These are phyloP conservation scores for Trichoderma endophyticum DNA, from an alignment of 2,329 filamentous ascomycete species.

Conservation along the genomic window DNA sequence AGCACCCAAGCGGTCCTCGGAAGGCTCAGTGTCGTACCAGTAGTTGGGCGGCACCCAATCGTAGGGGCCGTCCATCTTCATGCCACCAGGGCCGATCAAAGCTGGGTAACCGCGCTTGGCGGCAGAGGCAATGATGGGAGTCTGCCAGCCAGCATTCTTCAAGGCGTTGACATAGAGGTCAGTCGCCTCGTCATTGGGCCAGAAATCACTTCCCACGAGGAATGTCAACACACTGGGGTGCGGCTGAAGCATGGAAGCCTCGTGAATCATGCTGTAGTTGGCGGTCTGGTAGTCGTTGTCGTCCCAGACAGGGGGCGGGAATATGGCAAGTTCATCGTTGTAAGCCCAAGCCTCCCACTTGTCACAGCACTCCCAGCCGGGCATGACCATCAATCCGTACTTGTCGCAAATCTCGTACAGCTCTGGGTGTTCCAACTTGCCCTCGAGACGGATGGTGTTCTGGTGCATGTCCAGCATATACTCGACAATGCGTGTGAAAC, in stretches of 20 bases:
- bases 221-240: conserved; percentile 59
- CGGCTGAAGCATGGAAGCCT: conserved; percentile 56
- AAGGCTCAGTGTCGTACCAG: conserved; percentile 51
- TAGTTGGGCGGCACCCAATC: conserved; percentile 65
- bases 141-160: conserved; percentile 50
- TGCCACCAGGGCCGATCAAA: conserved; percentile 52
- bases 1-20: conserved; percentile 45
- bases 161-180: conserved; percentile 51
- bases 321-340: conserved; percentile 49
- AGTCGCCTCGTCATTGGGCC: conserved; percentile 57
- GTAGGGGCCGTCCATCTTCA: conserved; percentile 66
- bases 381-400: conserved; percentile 58
- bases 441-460: conserved; percentile 62
- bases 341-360: conserved; percentile 66
- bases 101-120: conserved; percentile 52
- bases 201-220: conserved; percentile 60
- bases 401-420: conserved; percentile 58
- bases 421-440: conserved; percentile 61
- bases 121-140: conserved; percentile 56
- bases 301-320: conserved; percentile 42
- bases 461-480: conserved; percentile 59
- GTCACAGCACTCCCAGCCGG: conserved; percentile 65
- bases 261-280: conserved; percentile 54
- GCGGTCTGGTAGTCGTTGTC: conserved; percentile 55
- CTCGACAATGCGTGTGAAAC: conserved; percentile 47